These are phyloP conservation scores for Opeltia flavorubescens DNA, from an alignment of 495 filamentous ascomycete species.

Conservation along the genomic window DNA sequence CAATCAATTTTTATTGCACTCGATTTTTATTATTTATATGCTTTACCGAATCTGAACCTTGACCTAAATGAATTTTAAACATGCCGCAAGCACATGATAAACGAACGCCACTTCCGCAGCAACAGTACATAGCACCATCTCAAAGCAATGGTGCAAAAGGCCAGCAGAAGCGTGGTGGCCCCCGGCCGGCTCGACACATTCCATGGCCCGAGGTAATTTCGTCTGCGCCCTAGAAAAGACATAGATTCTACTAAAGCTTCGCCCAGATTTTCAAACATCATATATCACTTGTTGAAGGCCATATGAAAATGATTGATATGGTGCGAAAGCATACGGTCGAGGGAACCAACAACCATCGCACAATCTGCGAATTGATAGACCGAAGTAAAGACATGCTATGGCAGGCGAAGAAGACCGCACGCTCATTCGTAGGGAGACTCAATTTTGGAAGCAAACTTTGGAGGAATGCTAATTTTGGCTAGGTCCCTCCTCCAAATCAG, in stretches of 20 bases:
- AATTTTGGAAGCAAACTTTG: neutral
- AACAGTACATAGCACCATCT: neutral
- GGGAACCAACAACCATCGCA: slow-evolving; percentile 13
- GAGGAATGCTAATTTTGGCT: neutral
- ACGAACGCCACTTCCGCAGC: neutral
- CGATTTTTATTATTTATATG: too few relatives aligned
- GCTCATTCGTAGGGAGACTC: slow-evolving; percentile 13
- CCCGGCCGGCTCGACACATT: slow-evolving; percentile 16
- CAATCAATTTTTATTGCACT: too few relatives aligned
- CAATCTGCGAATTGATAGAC: slow-evolving; percentile 14
- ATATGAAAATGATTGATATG: slow-evolving; percentile 23
- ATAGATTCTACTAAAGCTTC: neutral
- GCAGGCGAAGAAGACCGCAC: slow-evolving; percentile 10
- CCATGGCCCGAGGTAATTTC: slow-evolving; percentile 15
- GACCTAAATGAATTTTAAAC: too few relatives aligned
- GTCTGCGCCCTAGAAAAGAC: neutral
- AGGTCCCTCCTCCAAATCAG: slow-evolving; percentile 14
- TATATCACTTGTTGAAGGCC: slow-evolving; percentile 20
- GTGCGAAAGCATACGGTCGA: slow-evolving; percentile 18
- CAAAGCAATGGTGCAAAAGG: slow-evolving; percentile 10
- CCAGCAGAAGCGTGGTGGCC: slow-evolving; percentile 12
- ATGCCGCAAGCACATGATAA: too few relatives aligned
- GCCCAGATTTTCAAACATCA: slow-evolving; percentile 21
- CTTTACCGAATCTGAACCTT: too few relatives aligned
- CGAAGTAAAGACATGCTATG: slow-evolving; percentile 17